Percentiles rank a stretch among this genome's conserved stretches.
Evolutionary conservation across 495 filamentous ascomycete species (phyloP).

Genomic region (Chlorociboria aeruginascens): DNA sequence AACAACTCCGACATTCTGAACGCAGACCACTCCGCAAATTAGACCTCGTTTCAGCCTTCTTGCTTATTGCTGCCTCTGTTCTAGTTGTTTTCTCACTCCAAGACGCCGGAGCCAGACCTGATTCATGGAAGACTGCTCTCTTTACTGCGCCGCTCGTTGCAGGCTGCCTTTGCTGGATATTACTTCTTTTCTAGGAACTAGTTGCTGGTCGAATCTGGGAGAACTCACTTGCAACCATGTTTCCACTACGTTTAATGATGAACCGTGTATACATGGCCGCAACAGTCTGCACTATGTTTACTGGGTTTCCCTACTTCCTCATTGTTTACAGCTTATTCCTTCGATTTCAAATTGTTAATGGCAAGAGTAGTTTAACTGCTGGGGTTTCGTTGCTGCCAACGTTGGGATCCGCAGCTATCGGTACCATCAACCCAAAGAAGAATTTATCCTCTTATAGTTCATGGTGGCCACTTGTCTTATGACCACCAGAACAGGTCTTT

Average conservation of each 20-base stretch:
- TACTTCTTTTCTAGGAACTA: constrained; percentile 35
- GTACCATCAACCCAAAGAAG: constrained; percentile 29
- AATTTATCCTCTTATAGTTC: constrained; percentile 38
- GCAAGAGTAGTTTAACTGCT: constrained; percentile 33
- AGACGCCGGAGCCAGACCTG: constrained; percentile 36
- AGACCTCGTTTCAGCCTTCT: constrained; percentile 44
- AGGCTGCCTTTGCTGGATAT: constrained; percentile 32
- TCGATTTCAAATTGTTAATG: constrained; percentile 45
- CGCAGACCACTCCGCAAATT: constrained; percentile 26
- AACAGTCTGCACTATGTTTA: constrained; percentile 33
- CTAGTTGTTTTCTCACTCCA: constrained; percentile 47
- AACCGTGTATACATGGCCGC: constrained; percentile 29
- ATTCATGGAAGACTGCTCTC: constrained; percentile 32
- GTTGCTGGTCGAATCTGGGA: constrained; percentile 28
- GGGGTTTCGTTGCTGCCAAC: constrained; percentile 49
- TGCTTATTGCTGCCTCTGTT: constrained; percentile 41
- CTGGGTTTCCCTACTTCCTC: constrained; percentile 44
- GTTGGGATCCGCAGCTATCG: constrained; percentile 37
- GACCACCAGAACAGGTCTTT: constrained; percentile 36
- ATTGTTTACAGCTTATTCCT: constrained; percentile 47
- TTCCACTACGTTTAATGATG: constrained; percentile 27
- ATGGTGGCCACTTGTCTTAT: constrained; percentile 37
- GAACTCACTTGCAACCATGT: constrained; percentile 30
- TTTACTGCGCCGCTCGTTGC: constrained; percentile 31
- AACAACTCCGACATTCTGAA: constrained; percentile 1